These are phyloP conservation scores for Echinochloa phyllopogon DNA, from an alignment of 176 grass and related monocot species.

Conservation along the genomic window DNA sequence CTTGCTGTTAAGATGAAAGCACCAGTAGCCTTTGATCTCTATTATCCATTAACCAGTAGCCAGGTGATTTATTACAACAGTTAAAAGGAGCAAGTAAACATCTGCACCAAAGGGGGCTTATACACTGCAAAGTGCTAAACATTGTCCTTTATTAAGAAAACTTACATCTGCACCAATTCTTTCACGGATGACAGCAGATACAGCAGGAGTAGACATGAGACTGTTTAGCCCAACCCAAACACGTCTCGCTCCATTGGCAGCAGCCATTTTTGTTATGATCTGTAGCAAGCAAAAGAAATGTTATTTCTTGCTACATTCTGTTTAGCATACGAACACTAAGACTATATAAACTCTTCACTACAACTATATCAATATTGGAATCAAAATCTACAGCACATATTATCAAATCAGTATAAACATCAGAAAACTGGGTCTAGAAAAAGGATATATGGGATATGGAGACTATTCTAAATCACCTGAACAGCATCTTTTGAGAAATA, in stretches of 20 bases:
- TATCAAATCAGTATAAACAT: background rate
- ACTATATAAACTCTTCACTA: background rate
- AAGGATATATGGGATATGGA: background rate
- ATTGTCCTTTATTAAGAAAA: slow-evolving; percentile 19
- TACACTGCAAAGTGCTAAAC: background rate
- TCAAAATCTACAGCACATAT: background rate
- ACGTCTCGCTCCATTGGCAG: slow-evolving; percentile 92
- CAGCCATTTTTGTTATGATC: slow-evolving; percentile 98
- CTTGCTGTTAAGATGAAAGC: slow-evolving; percentile 95
- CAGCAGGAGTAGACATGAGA: slow-evolving; percentile 95
- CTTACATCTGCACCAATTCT: slow-evolving; percentile 95
- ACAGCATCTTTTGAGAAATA: slow-evolving; percentile 98
- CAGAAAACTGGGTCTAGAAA: background rate
- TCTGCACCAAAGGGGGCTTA: background rate
- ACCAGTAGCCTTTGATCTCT: slow-evolving; percentile 97
- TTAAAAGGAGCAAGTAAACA: background rate
- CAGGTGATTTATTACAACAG: slow-evolving; percentile 1
- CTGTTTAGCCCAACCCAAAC: slow-evolving; percentile 91
- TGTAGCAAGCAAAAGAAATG: slow-evolving; percentile 40
- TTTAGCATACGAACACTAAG: background rate
- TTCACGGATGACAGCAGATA: slow-evolving; percentile 94
- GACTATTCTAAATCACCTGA: slow-evolving; percentile 63
- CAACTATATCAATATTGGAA: background rate
- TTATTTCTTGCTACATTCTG: background rate
- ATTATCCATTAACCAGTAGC: slow-evolving; percentile 37